Percentiles rank a stretch among this genome's conserved stretches.
Conservation (phyloP, 140 eudicot species). For the Ambrosia hybrid region DNA sequence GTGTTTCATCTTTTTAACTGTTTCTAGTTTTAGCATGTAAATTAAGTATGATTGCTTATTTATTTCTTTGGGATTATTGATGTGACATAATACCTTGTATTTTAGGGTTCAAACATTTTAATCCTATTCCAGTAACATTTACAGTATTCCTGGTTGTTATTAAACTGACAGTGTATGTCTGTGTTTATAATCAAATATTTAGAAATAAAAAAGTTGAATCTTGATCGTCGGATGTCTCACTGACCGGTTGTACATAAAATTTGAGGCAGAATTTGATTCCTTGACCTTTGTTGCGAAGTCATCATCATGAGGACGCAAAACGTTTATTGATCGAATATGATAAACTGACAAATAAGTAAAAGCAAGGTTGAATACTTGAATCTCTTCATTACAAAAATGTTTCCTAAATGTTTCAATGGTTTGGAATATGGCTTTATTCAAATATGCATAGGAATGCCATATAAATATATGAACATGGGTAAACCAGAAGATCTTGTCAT, state of each 20-base stretch:
- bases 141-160: background rate
- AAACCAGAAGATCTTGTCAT: slow-evolving; percentile 32
- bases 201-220: background rate
- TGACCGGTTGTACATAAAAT: too few relatives aligned
- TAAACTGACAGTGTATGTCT: background rate
- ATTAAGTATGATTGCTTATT: slow-evolving; percentile 20
- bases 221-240: too few relatives aligned
- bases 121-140: slow-evolving; percentile 1
- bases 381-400: slow-evolving; percentile 39
- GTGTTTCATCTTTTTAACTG: background rate
- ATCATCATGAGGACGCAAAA: too few relatives aligned
- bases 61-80: slow-evolving; percentile 1
- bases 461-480: slow-evolving; percentile 41
- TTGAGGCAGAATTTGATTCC: too few relatives aligned
- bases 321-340: background rate
- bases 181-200: background rate
- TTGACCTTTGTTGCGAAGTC: background rate
- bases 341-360: slow-evolving; percentile 9
- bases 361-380: slow-evolving; percentile 4
- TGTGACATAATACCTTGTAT: slow-evolving; percentile 4
- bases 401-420: slow-evolving; percentile 39
- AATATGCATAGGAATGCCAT: slow-evolving; percentile 49
- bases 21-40: slow-evolving; percentile 31
- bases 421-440: slow-evolving; percentile 57
- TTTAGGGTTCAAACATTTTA: slow-evolving; percentile 9